These are phyloP conservation scores for Liriodendron chinense DNA, from an alignment of 164 flowering plant genomes.

Conservation along the genomic window DNA sequence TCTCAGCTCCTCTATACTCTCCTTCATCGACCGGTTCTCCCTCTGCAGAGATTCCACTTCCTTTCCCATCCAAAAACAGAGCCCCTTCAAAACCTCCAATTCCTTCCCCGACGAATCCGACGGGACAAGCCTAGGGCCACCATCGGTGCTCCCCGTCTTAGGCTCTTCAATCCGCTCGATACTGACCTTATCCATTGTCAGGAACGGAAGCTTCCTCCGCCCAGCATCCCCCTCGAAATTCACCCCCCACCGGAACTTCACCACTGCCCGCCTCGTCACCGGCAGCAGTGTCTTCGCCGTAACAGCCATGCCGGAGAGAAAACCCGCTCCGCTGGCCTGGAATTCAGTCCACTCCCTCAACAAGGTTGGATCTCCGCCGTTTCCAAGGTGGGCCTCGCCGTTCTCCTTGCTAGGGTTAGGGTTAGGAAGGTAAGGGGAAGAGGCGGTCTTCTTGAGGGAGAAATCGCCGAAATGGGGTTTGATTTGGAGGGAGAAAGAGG, in stretches of 20 bases:
- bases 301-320: slow-evolving; percentile 46
- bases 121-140: neutral
- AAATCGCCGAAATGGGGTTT: slow-evolving; percentile 56
- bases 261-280: slow-evolving; percentile 33
- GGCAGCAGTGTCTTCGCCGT: slow-evolving; percentile 57
- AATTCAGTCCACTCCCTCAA: slow-evolving; percentile 28
- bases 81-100: slow-evolving; percentile 49
- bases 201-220: slow-evolving; percentile 42
- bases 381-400: slow-evolving; percentile 16
- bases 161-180: slow-evolving; percentile 54
- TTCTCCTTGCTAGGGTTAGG: slow-evolving; percentile 16
- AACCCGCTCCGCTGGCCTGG: slow-evolving; percentile 24
- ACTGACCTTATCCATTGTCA: slow-evolving; percentile 67
- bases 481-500: slow-evolving; percentile 39
- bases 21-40: slow-evolving; percentile 59
- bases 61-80: slow-evolving; percentile 67
- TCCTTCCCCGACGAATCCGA: slow-evolving; percentile 20
- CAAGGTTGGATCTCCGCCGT: slow-evolving; percentile 18
- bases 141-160: slow-evolving; percentile 14
- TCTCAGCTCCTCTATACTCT: slow-evolving; percentile 37
- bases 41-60: slow-evolving; percentile 62
- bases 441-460: slow-evolving; percentile 39
- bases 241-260: slow-evolving; percentile 68
- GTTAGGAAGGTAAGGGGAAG: slow-evolving; percentile 19
- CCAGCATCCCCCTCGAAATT: slow-evolving; percentile 40